Evolutionary conservation across 176 grass and related monocot genomes (phyloP), one percentile per base, ranked within the genome.

Genomic region (Eragrostis curvula): DNA sequence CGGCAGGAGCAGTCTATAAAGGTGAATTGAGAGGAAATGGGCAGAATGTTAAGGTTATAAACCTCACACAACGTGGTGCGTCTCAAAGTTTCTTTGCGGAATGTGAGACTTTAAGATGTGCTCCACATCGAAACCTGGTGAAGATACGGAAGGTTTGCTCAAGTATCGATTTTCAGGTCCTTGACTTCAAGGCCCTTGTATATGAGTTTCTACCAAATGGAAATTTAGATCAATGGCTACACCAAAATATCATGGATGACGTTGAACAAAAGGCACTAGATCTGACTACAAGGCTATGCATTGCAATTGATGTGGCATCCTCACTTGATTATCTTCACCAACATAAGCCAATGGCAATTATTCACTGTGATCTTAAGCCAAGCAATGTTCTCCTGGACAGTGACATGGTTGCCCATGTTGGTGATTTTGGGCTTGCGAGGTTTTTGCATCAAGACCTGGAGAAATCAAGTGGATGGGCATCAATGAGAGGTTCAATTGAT

Each of bases 291-390:
- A 62, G 80, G 36, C 41, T 71, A 11, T 0, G 4, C 5, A 62
- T 71, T 23, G 42, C 68, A 30, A 62, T 82, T 25, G 80, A 64
- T 24, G 56, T 73, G 1, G 80, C 43, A 40, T 68, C 43, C 2
- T 12, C 80, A 9, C 41, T 82, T 23, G 53, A 82, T 10, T 82
- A 82, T 62, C 42, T 72, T 9, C 79, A 82, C 18, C 53, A 82
- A 10, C 20, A 71, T 6, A 71, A 30, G 9, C 42, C 52, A 48
- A 0, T 24, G 12, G 52, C 68, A 59, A 16, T 71, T 39, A 32
- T 82, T 57, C 53, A 82, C 3, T 80, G 77, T 80, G 77, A 68
- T 68, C 63, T 69, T 30, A 79, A 67, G 62, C 77, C 77, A 5
- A 79, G 76, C 44, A 66, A 79, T 49, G 12, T 79, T 66, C 60